These are phyloP conservation scores for Syncephalastrum contaminatum DNA, from an alignment of 371 early-diverging fungal species.

Conservation along the genomic window DNA sequence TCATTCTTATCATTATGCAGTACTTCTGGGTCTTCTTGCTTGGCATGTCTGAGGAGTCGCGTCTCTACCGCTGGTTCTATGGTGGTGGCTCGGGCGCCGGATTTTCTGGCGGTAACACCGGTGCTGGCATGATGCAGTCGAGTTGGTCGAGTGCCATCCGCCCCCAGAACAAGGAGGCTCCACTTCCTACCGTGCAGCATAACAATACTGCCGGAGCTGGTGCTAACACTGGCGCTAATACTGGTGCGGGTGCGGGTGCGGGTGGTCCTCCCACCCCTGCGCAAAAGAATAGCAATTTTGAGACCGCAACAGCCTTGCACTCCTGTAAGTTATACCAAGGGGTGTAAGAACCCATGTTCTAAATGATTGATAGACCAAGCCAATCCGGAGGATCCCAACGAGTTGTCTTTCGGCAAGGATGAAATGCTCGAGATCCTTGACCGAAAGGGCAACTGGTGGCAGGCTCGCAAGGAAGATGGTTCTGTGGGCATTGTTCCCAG, in stretches of 20 bases:
- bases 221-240: conserved; percentile 1
- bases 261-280: conserved; percentile 1
- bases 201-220: not conserved
- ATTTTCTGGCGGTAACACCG: conserved; percentile 13
- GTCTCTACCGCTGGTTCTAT: conserved; percentile 47
- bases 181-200: conserved; percentile 8
- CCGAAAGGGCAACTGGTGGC: conserved; percentile 96
- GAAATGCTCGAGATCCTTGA: conserved; percentile 86
- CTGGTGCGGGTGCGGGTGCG: not conserved
- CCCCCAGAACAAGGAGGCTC: conserved; percentile 10
- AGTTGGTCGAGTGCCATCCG: conserved; percentile 10
- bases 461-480: conserved; percentile 82
- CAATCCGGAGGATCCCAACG: conserved; percentile 89
- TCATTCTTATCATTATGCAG: conserved; percentile 61
- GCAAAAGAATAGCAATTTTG: conserved; percentile 11
- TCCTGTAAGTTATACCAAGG: conserved; percentile 23
- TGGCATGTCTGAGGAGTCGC: conserved; percentile 68
- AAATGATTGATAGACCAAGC: conserved; percentile 57
- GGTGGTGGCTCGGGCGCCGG: conserved; percentile 22
- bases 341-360: conserved; percentile 6
- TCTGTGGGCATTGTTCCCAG: conserved; percentile 89
- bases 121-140: conserved; percentile 16
- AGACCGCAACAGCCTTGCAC: conserved; percentile 33
- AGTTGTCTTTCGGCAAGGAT: conserved; percentile 87
- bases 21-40: conserved; percentile 75